Percentiles rank a stretch among this genome's conserved stretches.
Evolutionary conservation across 2,329 filamentous ascomycete genomes (phyloP).

Genomic region (Penicillium polonicum): DNA sequence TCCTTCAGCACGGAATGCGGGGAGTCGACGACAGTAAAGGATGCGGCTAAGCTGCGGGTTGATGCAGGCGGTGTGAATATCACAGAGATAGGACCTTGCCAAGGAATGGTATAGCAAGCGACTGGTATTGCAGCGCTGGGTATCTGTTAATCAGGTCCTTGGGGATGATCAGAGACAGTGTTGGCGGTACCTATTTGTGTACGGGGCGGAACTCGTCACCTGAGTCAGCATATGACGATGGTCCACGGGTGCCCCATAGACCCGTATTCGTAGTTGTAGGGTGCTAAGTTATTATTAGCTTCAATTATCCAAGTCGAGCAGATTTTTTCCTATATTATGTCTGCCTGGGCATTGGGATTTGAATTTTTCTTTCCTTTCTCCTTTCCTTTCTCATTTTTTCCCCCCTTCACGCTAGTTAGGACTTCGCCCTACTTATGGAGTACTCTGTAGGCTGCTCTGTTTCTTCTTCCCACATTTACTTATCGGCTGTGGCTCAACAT

Average conservation of each 20-base stretch:
- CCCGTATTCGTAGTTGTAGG: neutral
- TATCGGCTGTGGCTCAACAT: neutral
- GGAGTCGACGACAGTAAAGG: slow-evolving; percentile 14
- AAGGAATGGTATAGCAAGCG: neutral
- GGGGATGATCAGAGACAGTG: neutral
- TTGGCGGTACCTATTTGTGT: slow-evolving; percentile 3
- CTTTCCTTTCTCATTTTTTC: neutral
- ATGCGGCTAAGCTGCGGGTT: neutral
- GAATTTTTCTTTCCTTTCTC: neutral
- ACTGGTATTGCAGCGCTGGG: neutral
- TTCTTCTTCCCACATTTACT: neutral
- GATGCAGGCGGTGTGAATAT: neutral
- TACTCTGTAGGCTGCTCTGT: slow-evolving; percentile 3
- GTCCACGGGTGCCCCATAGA: neutral
- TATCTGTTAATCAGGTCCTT: neutral
- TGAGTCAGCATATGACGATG: slow-evolving; percentile 15
- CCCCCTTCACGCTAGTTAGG: neutral
- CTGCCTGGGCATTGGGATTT: neutral
- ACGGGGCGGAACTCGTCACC: slow-evolving; percentile 7
- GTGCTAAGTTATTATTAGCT: neutral
- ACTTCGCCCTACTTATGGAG: neutral
- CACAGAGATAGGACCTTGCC: neutral
- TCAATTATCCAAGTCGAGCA: neutral
- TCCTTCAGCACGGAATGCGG: slow-evolving; percentile 21
- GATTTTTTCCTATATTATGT: neutral